Evolutionary conservation across 305 asterid species (phyloP).

Genomic region (Solanum chacoense): DNA sequence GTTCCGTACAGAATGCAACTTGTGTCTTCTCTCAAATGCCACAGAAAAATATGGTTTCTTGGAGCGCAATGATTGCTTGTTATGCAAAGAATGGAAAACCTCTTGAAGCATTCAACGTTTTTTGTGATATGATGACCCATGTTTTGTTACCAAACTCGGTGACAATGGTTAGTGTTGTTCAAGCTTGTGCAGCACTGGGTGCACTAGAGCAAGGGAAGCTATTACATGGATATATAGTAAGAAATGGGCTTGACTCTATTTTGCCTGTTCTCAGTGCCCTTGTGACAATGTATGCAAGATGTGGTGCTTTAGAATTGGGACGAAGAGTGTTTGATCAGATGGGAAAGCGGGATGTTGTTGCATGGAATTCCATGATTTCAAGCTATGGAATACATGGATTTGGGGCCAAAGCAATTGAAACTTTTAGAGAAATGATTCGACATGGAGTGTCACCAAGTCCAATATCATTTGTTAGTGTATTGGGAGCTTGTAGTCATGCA

Average conservation of each 20-base stretch:
- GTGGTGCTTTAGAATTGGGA: constrained; percentile 57
- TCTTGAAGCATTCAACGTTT: constrained; percentile 55
- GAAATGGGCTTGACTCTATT: constrained; percentile 71
- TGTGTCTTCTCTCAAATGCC: constrained; percentile 54
- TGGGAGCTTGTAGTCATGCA: constrained; percentile 94
- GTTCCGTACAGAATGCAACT: constrained; percentile 41
- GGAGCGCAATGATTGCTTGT: constrained; percentile 91
- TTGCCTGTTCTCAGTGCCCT: constrained; percentile 77
- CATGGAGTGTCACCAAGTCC: constrained; percentile 57
- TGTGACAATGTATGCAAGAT: constrained; percentile 71
- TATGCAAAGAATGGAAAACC: constrained; percentile 61
- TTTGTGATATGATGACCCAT: constrained; percentile 47
- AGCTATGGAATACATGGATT: constrained; percentile 68
- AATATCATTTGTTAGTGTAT: constrained; percentile 60
- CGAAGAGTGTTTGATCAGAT: constrained; percentile 48
- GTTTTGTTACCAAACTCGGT: constrained; percentile 71
- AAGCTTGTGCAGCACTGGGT: constrained; percentile 70
- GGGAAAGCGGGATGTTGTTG: constrained; percentile 53
- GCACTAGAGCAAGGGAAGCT: constrained; percentile 85
- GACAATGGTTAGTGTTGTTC: constrained; percentile 94
- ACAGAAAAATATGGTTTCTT: constrained; percentile 69
- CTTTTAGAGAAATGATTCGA: constrained; percentile 52
- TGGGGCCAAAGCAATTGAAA: constrained; percentile 51
- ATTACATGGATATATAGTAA: constrained; percentile 60
- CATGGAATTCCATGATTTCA: constrained; percentile 90